Conservation (phyloP, 1,139 yeast genomes). For the Entelexis paramagnoliae region DNA sequence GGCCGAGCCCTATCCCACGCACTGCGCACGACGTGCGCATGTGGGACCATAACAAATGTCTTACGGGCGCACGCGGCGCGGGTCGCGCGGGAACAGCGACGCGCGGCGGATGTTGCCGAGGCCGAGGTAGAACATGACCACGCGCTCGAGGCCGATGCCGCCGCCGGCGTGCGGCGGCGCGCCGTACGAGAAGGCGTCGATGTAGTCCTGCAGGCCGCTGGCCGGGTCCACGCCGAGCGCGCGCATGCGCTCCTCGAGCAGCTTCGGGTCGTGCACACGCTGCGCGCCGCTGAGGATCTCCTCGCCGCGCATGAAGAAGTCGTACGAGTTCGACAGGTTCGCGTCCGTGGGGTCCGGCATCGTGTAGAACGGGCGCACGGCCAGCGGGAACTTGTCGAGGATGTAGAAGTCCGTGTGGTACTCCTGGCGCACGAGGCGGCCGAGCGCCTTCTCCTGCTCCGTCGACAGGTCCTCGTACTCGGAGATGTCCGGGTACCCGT, state of each 20-base stretch:
- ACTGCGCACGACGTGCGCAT: no score
- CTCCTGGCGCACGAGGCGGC: constrained; percentile 82
- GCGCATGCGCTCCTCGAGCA: constrained; percentile 70
- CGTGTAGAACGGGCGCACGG: constrained; percentile 94
- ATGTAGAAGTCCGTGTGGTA: constrained; percentile 96
- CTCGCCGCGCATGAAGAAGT: constrained; percentile 99
- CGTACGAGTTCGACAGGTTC: constrained; percentile 77
- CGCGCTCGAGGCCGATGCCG: constrained; percentile 98
- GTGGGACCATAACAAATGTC: no score
- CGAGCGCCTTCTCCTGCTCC: constrained; percentile 87
- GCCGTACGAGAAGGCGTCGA: constrained; percentile 85
- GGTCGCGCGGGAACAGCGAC: constrained; percentile 97
- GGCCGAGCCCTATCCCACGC: constrained; percentile 33
- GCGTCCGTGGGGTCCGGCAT: constrained; percentile 96
- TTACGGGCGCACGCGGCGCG: constrained; percentile 76
- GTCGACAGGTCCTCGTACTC: constrained; percentile 87
- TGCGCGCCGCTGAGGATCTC: constrained; percentile 98
- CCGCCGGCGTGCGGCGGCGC: constrained; percentile 99
- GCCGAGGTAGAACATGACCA: constrained; percentile 93
- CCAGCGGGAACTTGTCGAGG: constrained; percentile 94
- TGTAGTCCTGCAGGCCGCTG: constrained; percentile 77
- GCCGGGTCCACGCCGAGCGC: constrained; percentile 74
- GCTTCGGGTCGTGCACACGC: constrained; percentile 89
- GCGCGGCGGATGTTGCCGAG: constrained; percentile 96
- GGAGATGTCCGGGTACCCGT: constrained; percentile 62